Percentiles rank a stretch among this genome's conserved stretches.
Evolutionary conservation across 225 moss, liverwort and hornwort genomes (phyloP).

Genomic region (Bryum argenteum): DNA sequence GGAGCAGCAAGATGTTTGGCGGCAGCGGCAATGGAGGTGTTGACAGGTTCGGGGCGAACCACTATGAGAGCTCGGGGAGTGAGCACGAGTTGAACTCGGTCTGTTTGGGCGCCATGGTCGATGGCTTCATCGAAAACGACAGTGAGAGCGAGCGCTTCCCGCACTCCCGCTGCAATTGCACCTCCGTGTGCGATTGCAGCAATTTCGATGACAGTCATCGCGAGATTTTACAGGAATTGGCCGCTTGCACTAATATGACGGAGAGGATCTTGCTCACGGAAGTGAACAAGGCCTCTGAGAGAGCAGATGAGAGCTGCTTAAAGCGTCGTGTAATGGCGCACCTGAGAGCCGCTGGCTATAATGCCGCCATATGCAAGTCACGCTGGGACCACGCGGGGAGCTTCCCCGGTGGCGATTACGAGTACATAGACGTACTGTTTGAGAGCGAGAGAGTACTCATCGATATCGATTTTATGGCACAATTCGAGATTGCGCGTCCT

Average conservation of each 20-base stretch:
- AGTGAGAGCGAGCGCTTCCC: slow-evolving; percentile 44
- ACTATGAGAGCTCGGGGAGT: slow-evolving; percentile 63
- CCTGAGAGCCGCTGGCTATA: slow-evolving; percentile 57
- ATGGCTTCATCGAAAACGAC: slow-evolving; percentile 69
- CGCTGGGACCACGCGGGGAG: slow-evolving; percentile 78
- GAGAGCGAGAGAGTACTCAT: slow-evolving; percentile 4
- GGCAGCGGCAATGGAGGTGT: slow-evolving; percentile 24
- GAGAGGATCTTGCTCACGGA: slow-evolving; percentile 52
- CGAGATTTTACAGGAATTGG: slow-evolving; percentile 54
- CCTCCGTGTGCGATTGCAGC: slow-evolving; percentile 27
- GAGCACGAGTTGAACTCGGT: slow-evolving; percentile 76
- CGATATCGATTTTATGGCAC: too few species aligned
- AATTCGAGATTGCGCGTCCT: too few species aligned
- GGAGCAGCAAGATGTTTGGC: slow-evolving; percentile 19
- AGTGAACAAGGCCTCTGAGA: slow-evolving; percentile 30
- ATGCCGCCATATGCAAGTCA: slow-evolving; percentile 88
- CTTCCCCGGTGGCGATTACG: slow-evolving; percentile 76
- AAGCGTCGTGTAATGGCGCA: slow-evolving; percentile 60
- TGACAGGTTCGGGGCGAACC: slow-evolving; percentile 17
- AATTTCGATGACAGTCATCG: slow-evolving; percentile 58
- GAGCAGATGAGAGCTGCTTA: slow-evolving; percentile 13
- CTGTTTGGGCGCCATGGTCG: slow-evolving; percentile 78
- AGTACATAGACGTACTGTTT: slow-evolving; percentile 66
- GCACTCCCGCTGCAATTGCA: slow-evolving; percentile 66
- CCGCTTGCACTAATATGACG: slow-evolving; percentile 23